Conservation (phyloP, 345 rosid genomes). For the Clausena lansium region DNA sequence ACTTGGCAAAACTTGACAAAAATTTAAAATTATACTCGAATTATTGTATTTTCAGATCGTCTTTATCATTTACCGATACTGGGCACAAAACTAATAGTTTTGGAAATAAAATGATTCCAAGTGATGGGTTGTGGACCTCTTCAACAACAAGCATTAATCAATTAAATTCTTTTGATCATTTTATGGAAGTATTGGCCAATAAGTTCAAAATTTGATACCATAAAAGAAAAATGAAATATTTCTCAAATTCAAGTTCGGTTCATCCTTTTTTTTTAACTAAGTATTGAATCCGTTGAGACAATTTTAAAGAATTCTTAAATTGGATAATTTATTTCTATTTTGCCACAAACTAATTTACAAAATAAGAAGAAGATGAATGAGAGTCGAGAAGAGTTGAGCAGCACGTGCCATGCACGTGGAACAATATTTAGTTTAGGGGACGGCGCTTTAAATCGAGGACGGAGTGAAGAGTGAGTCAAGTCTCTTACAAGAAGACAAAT, state of each 20-base stretch:
- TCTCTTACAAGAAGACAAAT: slow-evolving; percentile 12
- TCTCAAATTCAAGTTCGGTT: too few species aligned
- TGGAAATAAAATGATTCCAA: not conserved
- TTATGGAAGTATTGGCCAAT: not conserved
- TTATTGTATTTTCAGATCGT: not conserved
- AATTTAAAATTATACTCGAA: not conserved
- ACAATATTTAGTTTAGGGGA: not conserved
- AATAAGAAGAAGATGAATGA: not conserved
- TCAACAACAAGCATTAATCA: slow-evolving; percentile 2
- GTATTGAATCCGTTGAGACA: too few species aligned
- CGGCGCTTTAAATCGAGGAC: slow-evolving; percentile 29
- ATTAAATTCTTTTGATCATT: not conserved
- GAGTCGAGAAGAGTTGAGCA: not conserved
- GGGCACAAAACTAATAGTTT: too few species aligned
- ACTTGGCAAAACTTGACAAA: not conserved
- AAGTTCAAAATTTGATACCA: too few species aligned
- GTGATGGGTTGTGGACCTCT: slow-evolving; percentile 9
- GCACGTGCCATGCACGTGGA: slow-evolving; percentile 34
- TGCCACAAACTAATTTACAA: too few species aligned
- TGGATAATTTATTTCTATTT: too few species aligned
- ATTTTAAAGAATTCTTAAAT: too few species aligned
- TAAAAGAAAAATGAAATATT: too few species aligned
- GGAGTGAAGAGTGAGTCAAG: slow-evolving; percentile 11
- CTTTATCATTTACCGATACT: not conserved
- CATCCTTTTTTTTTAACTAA: too few species aligned